Base-by-base conservation (phyloP, 2,329 filamentous ascomycete genomes). In the Aspergillus brasiliensis region DNA sequence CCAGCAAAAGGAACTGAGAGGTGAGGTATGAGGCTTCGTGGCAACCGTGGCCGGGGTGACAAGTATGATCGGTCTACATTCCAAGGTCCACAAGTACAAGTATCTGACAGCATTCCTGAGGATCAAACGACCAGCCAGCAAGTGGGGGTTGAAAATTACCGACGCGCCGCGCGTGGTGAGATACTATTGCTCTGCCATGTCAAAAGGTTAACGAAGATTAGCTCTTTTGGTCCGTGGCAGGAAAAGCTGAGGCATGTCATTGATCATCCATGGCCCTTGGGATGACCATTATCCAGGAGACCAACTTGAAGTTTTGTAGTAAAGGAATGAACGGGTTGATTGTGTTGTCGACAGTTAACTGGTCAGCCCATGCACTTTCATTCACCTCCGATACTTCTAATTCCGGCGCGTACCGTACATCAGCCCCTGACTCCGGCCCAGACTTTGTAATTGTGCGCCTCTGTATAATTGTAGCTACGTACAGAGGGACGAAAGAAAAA, bases 351-450 rank as follows among this genome's bases (percentile, higher is more conserved):
- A 34, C 4, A 15, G 31, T 5, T 34, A 15, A 34, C 5, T 13
- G 31, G 31, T 34, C 11, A 34, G 31, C 11, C 31, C 31, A 34
- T 34, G 31, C 4, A 34, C 31, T 15, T 34, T 34, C 31, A 34
- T 34, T 34, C 11, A 34, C 31, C 11, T 13, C 11, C 31, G 31
- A 34, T 34, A 34, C 11, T 17, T 23, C 46, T n/a, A 31, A 27
- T 34, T 34, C 40, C 27, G 52, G 52, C 52, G 52, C 52, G 38
- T 55, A 54, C 17, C 13, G 19, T 54, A n/a, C 51, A 44, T 54
- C 31, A 27, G 8, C 37, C 25, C 37, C 51, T 54, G 40, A 25
- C 25, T 28, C 46, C 28, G 28, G 23, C 13, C n/a, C 27, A 27
- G 52, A 42, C 37, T 37, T 34, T n/a, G 15, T 28, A 15, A 8